These are phyloP conservation scores for Whalleya microplaca DNA, from an alignment of 2,329 filamentous ascomycete species.

Conservation along the genomic window DNA sequence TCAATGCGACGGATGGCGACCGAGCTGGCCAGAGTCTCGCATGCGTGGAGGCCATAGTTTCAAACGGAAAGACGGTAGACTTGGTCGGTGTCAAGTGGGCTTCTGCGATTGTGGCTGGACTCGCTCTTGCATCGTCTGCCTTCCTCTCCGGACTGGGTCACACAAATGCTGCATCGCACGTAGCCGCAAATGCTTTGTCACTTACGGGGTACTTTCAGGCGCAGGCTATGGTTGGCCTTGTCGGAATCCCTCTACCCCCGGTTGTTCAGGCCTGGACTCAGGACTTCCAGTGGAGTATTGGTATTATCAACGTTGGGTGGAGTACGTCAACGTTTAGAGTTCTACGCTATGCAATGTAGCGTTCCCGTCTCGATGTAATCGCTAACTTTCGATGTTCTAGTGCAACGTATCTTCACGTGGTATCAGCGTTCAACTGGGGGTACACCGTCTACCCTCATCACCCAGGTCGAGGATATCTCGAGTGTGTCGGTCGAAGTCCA, in stretches of 20 bases:
- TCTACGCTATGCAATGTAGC: not conserved
- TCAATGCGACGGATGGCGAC: constrained; percentile 68
- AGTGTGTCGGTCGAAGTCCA: constrained; percentile 83
- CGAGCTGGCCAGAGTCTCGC: constrained; percentile 66
- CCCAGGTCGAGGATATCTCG: constrained; percentile 72
- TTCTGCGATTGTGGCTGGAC: constrained; percentile 83
- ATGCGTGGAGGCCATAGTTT: constrained; percentile 85
- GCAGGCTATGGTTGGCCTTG: constrained; percentile 88
- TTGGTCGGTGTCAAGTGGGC: constrained; percentile 87
- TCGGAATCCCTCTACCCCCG: constrained; percentile 78
- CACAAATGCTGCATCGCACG: constrained; percentile 91
- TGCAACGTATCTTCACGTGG: constrained; percentile 91
- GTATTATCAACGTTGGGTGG: constrained; percentile 86
- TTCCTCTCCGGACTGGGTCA: constrained; percentile 89
- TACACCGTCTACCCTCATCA: constrained; percentile 77
- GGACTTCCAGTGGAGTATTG: constrained; percentile 98
- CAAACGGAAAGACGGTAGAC: constrained; percentile 91
- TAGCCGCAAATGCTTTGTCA: constrained; percentile 91
- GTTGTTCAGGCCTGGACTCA: constrained; percentile 93
- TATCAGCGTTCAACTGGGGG: constrained; percentile 94
- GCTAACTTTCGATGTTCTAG: constrained; percentile 35
- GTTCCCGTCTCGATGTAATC: not conserved
- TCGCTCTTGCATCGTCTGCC: constrained; percentile 83
- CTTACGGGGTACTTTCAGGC: constrained; percentile 94
- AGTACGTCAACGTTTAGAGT: constrained; percentile 24